Conservation (phyloP, 495 filamentous ascomycete genomes). For the Durotheca rogersii region DNA sequence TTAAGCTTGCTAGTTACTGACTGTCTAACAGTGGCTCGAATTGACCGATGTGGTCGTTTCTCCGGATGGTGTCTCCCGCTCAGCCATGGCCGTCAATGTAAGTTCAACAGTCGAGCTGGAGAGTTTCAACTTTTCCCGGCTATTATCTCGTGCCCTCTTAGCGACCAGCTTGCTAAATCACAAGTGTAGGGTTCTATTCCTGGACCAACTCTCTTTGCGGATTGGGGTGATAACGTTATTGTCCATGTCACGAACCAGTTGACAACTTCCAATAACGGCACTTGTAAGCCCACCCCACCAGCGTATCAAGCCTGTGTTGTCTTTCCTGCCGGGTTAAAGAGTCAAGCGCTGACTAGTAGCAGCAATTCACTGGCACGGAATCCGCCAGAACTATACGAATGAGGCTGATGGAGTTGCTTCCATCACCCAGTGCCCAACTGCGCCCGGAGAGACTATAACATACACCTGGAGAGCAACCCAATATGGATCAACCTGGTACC, state of each 20-base stretch:
- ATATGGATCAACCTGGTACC: slow-evolving; percentile 66
- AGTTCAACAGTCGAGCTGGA: not conserved
- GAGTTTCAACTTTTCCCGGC: not conserved
- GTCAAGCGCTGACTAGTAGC: too few relatives aligned
- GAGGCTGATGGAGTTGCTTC: slow-evolving; percentile 46
- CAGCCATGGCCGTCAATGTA: slow-evolving; percentile 45
- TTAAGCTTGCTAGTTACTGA: too few relatives aligned
- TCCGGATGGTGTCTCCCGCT: slow-evolving; percentile 50
- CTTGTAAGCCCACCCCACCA: slow-evolving; percentile 23
- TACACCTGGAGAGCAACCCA: slow-evolving; percentile 55
- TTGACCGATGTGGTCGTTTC: slow-evolving; percentile 46
- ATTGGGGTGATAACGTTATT: slow-evolving; percentile 51
- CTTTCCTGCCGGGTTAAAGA: too few relatives aligned
- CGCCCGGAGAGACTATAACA: slow-evolving; percentile 47
- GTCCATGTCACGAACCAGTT: slow-evolving; percentile 26
- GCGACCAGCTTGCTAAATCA: not conserved
- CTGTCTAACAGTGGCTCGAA: too few relatives aligned
- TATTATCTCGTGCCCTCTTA: too few relatives aligned
- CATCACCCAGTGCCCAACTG: slow-evolving; percentile 52
- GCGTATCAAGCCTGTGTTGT: too few relatives aligned
- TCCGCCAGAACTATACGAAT: slow-evolving; percentile 40
- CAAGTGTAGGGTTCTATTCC: slow-evolving; percentile 39
- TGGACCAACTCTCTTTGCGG: slow-evolving; percentile 43
- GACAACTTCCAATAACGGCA: slow-evolving; percentile 24
- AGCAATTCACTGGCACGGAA: slow-evolving; percentile 58